A percentile compares a stretch with the other conserved stretches of the same genome.
Evolutionary conservation across 2,329 filamentous ascomycete species (phyloP).

Genomic region (Pseudogymnoascus sp.): DNA sequence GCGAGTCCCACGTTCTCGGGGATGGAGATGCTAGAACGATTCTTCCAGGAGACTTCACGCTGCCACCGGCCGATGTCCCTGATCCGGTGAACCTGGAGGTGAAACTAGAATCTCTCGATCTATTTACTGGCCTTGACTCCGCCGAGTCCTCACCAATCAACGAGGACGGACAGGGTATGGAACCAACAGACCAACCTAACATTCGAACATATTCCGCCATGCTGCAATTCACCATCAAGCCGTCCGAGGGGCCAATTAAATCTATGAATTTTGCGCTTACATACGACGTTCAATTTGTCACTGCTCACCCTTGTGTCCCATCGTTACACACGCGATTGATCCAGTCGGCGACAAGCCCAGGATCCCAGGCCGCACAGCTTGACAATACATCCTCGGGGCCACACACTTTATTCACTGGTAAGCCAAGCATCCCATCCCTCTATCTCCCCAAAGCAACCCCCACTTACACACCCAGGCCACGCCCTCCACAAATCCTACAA

Average conservation of each 20-base stretch:
- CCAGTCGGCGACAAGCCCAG: conserved; percentile 51
- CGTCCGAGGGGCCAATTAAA: conserved; percentile 19
- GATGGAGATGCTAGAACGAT: conserved; percentile 46
- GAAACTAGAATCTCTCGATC: conserved; percentile 42
- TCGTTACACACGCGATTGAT: conserved; percentile 49
- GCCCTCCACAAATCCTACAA: conserved; percentile 55
- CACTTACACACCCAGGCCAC: conserved; percentile 38
- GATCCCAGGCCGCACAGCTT: conserved; percentile 46
- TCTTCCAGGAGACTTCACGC: conserved; percentile 53
- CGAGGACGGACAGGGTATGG: conserved; percentile 16
- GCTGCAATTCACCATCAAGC: conserved; percentile 24
- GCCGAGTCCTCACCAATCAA: background rate
- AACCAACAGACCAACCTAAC: conserved; percentile 13
- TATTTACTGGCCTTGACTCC: conserved; percentile 30
- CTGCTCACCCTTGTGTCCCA: conserved; percentile 55
- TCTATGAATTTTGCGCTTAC: conserved; percentile 33
- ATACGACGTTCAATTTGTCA: conserved; percentile 56
- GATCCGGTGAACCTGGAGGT: conserved; percentile 39
- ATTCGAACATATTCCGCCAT: conserved; percentile 27
- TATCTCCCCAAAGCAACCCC: background rate
- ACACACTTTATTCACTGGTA: conserved; percentile 34
- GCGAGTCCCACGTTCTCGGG: conserved; percentile 51
- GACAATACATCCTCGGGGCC: conserved; percentile 13
- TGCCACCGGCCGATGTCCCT: conserved; percentile 47
- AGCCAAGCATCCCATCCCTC: conserved; percentile 15